Percentiles rank a stretch among this genome's conserved stretches.
phyloP scores from a whole-genome alignment of 2,329 filamentous ascomycete genomes.

The Colletotrichum phormii region DNA sequence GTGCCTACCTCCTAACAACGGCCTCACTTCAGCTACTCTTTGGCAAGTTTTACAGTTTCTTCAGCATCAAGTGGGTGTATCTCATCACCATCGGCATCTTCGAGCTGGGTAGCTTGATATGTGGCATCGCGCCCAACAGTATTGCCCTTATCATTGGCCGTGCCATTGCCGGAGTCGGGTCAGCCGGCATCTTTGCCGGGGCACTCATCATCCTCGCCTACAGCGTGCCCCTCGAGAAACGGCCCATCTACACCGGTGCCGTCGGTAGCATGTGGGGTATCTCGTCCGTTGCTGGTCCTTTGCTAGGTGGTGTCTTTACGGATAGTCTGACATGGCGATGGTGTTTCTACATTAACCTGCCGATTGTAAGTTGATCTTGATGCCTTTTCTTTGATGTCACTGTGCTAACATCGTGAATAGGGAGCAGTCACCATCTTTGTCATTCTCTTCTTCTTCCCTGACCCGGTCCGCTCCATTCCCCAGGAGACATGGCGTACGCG shows the following conservation, averaged over 20 bases:
- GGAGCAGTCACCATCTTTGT: slow-evolving; percentile 48
- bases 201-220: slow-evolving; percentile 55
- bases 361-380: slow-evolving; percentile 43
- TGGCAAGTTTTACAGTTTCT: slow-evolving; percentile 59
- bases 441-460: slow-evolving; percentile 43
- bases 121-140: slow-evolving; percentile 48
- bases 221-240: slow-evolving; percentile 47
- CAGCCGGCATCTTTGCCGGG: slow-evolving; percentile 60
- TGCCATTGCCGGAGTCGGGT: slow-evolving; percentile 51
- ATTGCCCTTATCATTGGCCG: slow-evolving; percentile 49
- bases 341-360: slow-evolving; percentile 56
- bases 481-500: slow-evolving; percentile 17
- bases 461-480: slow-evolving; percentile 19
- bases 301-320: slow-evolving; percentile 50
- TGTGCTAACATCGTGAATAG: slow-evolving; percentile 36
- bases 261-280: slow-evolving; percentile 60
- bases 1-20: slow-evolving; percentile 55
- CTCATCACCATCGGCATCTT: slow-evolving; percentile 53
- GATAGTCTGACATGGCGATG: slow-evolving; percentile 52
- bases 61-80: slow-evolving; percentile 55
- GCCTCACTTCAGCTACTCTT: slow-evolving; percentile 53
- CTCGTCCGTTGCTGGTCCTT: slow-evolving; percentile 50
- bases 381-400: neutral
- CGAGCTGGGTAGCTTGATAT: slow-evolving; percentile 57
- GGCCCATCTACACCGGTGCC: slow-evolving; percentile 52